Percentiles rank a stretch among this genome's conserved stretches.
Conservation (phyloP, 257 asterid genomes). For the Handroanthus guayacan region DNA sequence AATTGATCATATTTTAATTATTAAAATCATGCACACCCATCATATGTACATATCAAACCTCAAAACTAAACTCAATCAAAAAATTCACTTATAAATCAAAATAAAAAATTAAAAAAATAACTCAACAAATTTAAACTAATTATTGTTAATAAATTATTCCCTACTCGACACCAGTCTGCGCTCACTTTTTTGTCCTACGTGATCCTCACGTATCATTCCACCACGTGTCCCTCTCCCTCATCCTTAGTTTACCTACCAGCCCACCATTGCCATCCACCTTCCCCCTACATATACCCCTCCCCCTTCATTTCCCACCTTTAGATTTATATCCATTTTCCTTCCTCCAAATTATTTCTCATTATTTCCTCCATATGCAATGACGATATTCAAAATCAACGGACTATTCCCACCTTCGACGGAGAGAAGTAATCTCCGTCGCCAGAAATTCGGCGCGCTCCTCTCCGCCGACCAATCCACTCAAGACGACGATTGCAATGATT, state of each 20-base stretch:
- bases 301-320: slow-evolving; percentile 26
- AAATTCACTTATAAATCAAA: too few relatives aligned
- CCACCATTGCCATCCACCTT: not conserved
- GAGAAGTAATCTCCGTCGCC: slow-evolving; percentile 43
- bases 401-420: slow-evolving; percentile 34
- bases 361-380: slow-evolving; percentile 33
- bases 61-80: too few relatives aligned
- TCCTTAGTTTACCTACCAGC: slow-evolving; percentile 39
- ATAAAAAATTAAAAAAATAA: not conserved
- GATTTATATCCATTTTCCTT: not conserved
- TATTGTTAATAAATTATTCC: not conserved
- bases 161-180: not conserved
- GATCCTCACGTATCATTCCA: slow-evolving; percentile 51
- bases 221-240: slow-evolving; percentile 60
- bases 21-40: too few relatives aligned
- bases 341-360: not conserved
- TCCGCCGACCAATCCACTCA: slow-evolving; percentile 45
- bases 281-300: slow-evolving; percentile 33
- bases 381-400: slow-evolving; percentile 37
- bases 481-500: slow-evolving; percentile 34
- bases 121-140: not conserved
- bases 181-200: slow-evolving; percentile 27
- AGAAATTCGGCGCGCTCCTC: slow-evolving; percentile 55
- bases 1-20: too few relatives aligned
- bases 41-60: too few relatives aligned